phyloP scores from a whole-genome alignment of 2,329 filamentous ascomycete species.

The Podosphaera leucotricha region DNA sequence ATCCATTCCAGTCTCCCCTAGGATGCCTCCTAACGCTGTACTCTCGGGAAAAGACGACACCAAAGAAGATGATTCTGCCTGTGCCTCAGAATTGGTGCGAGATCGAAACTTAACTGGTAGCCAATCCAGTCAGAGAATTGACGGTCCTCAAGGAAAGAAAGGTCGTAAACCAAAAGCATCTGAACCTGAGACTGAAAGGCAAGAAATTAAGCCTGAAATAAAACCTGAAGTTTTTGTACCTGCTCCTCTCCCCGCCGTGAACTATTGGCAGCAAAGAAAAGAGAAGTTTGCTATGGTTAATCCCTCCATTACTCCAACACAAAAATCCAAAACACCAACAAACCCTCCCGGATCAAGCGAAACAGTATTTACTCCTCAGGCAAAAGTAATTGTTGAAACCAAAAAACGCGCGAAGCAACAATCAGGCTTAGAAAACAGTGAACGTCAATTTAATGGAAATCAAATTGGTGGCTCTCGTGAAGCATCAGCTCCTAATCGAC shows the following conservation, averaged over 20 bases:
- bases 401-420: slow-evolving; percentile 20
- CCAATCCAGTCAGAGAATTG: slow-evolving; percentile 36
- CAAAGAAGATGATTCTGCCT: slow-evolving; percentile 30
- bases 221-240: slow-evolving; percentile 41
- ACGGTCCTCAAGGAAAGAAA: slow-evolving; percentile 13
- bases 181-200: slow-evolving; percentile 30
- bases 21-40: slow-evolving; percentile 14
- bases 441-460: slow-evolving; percentile 14
- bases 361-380: slow-evolving; percentile 2
- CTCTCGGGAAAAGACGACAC: slow-evolving; percentile 3
- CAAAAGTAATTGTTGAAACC: slow-evolving; percentile 14
- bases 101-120: slow-evolving; percentile 37
- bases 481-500: slow-evolving; percentile 13
- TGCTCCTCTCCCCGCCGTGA: slow-evolving; percentile 62
- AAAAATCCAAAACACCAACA: slow-evolving; percentile 3
- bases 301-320: slow-evolving; percentile 6
- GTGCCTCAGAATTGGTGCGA: slow-evolving; percentile 41
- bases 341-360: slow-evolving; percentile 10
- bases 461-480: slow-evolving; percentile 7
- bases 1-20: slow-evolving; percentile 27
- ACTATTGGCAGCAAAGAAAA: slow-evolving; percentile 65
- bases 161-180: slow-evolving; percentile 14
- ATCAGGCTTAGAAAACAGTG: slow-evolving; percentile 17
- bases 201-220: slow-evolving; percentile 30
- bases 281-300: slow-evolving; percentile 33